These are phyloP conservation scores for Oryza punctata DNA, from an alignment of 176 grass and related monocot genomes.

Conservation along the genomic window DNA sequence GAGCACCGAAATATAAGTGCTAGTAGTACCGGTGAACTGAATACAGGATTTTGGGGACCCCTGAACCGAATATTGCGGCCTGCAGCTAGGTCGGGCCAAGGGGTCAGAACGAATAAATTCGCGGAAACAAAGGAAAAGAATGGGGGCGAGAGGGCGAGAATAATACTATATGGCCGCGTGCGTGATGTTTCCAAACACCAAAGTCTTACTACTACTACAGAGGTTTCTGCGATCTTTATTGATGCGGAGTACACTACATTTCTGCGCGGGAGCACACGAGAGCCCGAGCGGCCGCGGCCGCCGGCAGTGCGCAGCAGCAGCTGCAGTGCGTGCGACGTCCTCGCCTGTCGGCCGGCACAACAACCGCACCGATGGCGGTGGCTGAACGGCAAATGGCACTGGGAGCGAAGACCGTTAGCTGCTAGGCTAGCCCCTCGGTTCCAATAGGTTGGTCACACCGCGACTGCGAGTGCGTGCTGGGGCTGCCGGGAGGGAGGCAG, in stretches of 20 bases:
- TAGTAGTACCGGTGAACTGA: too few species aligned
- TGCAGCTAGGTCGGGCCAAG: not conserved
- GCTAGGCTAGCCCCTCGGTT: too few species aligned
- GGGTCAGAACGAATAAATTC: constrained; percentile 33
- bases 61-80: not conserved
- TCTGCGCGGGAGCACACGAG: not conserved
- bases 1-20: too few species aligned
- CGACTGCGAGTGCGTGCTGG: not conserved
- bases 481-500: not conserved
- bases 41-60: not conserved
- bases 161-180: not conserved
- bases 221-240: not conserved
- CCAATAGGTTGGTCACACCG: not conserved
- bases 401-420: not conserved
- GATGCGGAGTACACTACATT: too few species aligned
- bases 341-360: not conserved
- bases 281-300: not conserved
- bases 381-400: not conserved
- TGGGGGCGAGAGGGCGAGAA: not conserved
- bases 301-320: not conserved
- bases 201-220: not conserved
- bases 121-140: not conserved
- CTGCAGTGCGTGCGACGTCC: not conserved
- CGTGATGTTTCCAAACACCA: not conserved
- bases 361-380: not conserved